Evolutionary conservation across 352 stramenopile species (phyloP).

Genomic region (Pythium rishiriense): DNA sequence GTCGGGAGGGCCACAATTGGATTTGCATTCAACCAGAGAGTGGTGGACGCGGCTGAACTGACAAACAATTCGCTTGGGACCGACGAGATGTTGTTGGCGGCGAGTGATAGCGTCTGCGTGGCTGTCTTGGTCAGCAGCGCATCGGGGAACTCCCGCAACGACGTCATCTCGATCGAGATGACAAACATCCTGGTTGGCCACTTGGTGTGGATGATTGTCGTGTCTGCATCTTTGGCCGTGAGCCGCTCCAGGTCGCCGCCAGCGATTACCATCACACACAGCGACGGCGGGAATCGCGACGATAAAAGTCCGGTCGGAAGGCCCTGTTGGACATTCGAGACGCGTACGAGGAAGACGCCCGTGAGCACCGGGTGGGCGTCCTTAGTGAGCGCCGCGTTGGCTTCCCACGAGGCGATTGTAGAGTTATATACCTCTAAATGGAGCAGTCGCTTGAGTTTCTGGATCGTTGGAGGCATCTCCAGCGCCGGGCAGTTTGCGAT

Average conservation of each 20-base stretch:
- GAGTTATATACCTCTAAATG: conserved; percentile 31
- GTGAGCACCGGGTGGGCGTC: conserved; percentile 20
- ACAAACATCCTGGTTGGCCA: conserved; percentile 25
- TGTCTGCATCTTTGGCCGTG: background rate
- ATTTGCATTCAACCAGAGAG: conserved; percentile 9
- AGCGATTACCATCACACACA: conserved; percentile 27
- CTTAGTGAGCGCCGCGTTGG: conserved; percentile 6
- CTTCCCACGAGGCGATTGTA: conserved; percentile 19
- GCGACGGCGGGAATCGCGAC: conserved; percentile 23
- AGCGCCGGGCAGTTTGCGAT: conserved; percentile 25
- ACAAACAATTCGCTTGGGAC: conserved; percentile 14
- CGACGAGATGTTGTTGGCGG: conserved; percentile 11
- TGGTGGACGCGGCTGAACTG: background rate
- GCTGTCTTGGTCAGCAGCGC: conserved; percentile 18
- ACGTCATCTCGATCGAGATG: conserved; percentile 18
- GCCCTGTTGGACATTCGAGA: conserved; percentile 18
- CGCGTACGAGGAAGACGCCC: conserved; percentile 19
- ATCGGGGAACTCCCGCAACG: background rate
- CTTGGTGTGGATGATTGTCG: conserved; percentile 1
- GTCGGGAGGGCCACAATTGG: conserved; percentile 6
- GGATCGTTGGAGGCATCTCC: conserved; percentile 22
- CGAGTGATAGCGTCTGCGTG: conserved; percentile 22
- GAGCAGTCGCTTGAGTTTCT: conserved; percentile 12
- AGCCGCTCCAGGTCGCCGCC: conserved; percentile 19
- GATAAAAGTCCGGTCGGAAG: conserved; percentile 25